Percentiles rank a stretch among this genome's conserved stretches.
phyloP scores from a whole-genome alignment of 2,329 filamentous ascomycete genomes.

The Cryphonectria japonica region DNA sequence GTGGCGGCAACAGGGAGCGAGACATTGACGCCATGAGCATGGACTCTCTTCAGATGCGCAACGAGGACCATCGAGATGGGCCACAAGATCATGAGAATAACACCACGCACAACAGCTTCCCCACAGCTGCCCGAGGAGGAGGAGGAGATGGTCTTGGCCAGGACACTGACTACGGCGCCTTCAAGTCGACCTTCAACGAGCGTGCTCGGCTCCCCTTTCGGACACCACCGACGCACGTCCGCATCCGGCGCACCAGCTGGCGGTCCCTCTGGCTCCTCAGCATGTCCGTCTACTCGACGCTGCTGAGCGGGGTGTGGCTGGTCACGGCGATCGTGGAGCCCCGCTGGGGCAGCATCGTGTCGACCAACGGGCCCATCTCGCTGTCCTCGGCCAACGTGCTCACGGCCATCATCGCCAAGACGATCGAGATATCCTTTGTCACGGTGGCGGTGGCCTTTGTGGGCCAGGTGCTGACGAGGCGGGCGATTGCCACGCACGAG shows the following conservation, averaged over 20 bases:
- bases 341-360: slow-evolving; percentile 63
- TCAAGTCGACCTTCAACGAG: slow-evolving; percentile 6
- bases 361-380: slow-evolving; percentile 54
- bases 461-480: slow-evolving; percentile 73
- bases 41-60: slow-evolving; percentile 27
- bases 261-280: slow-evolving; percentile 51
- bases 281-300: slow-evolving; percentile 65
- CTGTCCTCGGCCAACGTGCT: slow-evolving; percentile 69
- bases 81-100: neutral
- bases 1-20: neutral
- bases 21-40: slow-evolving; percentile 24
- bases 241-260: slow-evolving; percentile 44
- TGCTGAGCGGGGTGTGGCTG: slow-evolving; percentile 69
- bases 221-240: slow-evolving; percentile 15
- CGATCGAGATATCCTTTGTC: slow-evolving; percentile 77
- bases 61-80: slow-evolving; percentile 11
- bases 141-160: neutral
- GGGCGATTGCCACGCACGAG: slow-evolving; percentile 64
- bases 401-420: slow-evolving; percentile 72
- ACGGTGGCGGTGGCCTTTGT: slow-evolving; percentile 76
- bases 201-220: neutral
- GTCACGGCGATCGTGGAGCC: slow-evolving; percentile 64
- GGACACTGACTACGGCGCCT: slow-evolving; percentile 14
- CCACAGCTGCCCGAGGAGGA: neutral
- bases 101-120: neutral